Percentiles rank a stretch among this genome's conserved stretches.
These are phyloP conservation scores for Fusarium mangiferae DNA, from an alignment of 2,329 filamentous ascomycete genomes.

Conservation along the genomic window DNA sequence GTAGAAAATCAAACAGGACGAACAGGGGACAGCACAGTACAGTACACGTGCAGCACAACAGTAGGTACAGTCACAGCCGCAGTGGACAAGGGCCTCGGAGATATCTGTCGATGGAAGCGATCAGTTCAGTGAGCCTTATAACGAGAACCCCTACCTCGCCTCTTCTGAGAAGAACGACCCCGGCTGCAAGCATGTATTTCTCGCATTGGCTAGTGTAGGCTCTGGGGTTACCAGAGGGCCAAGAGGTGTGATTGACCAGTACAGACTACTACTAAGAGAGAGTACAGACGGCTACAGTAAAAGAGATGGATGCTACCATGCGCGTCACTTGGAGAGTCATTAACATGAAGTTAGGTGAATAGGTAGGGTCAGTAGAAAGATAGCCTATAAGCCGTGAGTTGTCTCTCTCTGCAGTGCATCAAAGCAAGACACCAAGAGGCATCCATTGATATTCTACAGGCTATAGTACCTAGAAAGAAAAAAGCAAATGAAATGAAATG, in stretches of 20 bases:
- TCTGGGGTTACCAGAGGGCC: not conserved
- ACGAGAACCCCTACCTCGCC: not conserved
- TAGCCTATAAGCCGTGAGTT: not conserved
- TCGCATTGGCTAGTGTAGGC: not conserved
- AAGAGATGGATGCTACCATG: slow-evolving; percentile 9
- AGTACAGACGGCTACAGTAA: not conserved
- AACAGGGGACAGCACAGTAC: not conserved
- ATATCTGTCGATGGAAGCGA: not conserved
- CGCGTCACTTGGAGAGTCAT: slow-evolving; percentile 2
- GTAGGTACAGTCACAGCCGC: not conserved
- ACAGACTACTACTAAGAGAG: not conserved
- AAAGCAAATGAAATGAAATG: not conserved
- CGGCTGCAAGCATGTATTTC: slow-evolving; percentile 11
- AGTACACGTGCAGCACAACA: not conserved
- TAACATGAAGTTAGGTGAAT: not conserved
- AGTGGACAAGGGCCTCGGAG: not conserved
- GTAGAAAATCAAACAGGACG: slow-evolving; percentile 23
- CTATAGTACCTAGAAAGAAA: not conserved
- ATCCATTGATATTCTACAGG: not conserved
- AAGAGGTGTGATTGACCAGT: not conserved
- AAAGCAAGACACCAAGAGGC: not conserved
- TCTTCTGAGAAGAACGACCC: not conserved
- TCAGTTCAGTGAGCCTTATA: not conserved
- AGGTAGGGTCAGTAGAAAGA: not conserved
- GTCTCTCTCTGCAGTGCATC: not conserved